phyloP scores from a whole-genome alignment of 768 basidiomycete genomes.

The Sporobolomyces pararoseus region DNA sequence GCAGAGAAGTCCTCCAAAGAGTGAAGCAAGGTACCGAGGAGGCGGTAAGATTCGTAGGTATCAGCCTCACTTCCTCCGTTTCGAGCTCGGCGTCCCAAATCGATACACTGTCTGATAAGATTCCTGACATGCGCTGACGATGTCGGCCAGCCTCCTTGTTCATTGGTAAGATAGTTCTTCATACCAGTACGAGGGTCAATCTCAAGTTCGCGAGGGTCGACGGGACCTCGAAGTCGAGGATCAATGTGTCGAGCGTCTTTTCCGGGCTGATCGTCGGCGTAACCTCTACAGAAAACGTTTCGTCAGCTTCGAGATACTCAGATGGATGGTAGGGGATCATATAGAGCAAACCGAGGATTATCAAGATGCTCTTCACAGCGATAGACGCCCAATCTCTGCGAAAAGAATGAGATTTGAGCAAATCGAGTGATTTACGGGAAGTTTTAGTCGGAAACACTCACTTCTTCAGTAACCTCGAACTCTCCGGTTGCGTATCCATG shows the following conservation, averaged over 20 bases:
- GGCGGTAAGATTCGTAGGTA: conserved; percentile 58
- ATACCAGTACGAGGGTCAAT: conserved; percentile 81
- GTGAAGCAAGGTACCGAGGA: conserved; percentile 49
- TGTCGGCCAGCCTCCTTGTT: conserved; percentile 78
- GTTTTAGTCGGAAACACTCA: no score
- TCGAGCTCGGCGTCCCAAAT: conserved; percentile 64
- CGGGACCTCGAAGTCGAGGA: conserved; percentile 70
- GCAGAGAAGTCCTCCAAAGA: conserved; percentile 74
- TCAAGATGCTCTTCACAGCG: conserved; percentile 53
- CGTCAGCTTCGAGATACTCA: no score
- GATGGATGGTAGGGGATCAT: background rate
- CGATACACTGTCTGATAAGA: conserved; percentile 71
- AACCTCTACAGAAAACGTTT: conserved; percentile 36
- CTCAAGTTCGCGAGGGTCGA: conserved; percentile 78
- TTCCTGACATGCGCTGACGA: conserved; percentile 73
- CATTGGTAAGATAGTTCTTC: conserved; percentile 89
- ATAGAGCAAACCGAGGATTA: conserved; percentile 47
- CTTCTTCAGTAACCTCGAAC: conserved; percentile 50
- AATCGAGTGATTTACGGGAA: no score
- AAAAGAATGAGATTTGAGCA: background rate
- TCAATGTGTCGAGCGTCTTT: conserved; percentile 78
- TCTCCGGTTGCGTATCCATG: conserved; percentile 54
- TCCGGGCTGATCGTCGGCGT: conserved; percentile 37
- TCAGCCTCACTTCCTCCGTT: conserved; percentile 55
- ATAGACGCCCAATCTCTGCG: conserved; percentile 53